A percentile compares a stretch with the other conserved stretches of the same genome.
Evolutionary conservation across 2,329 filamentous ascomycete species (phyloP).

Genomic region (Colletotrichum salicis): DNA sequence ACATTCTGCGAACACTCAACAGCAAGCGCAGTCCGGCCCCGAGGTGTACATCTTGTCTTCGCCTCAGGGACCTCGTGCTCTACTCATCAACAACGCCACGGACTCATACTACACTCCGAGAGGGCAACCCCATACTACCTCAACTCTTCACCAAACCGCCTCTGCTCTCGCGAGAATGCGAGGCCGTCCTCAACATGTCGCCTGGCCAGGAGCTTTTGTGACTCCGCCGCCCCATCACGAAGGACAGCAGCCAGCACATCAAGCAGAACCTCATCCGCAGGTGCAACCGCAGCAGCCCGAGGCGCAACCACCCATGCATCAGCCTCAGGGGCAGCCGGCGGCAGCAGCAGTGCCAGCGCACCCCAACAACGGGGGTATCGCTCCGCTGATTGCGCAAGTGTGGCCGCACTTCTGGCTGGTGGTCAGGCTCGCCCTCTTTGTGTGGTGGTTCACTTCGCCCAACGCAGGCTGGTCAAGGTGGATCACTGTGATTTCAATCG

Average conservation of each 20-base stretch:
- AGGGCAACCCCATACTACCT: slow-evolving; percentile 1
- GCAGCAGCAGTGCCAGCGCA: slow-evolving; percentile 44
- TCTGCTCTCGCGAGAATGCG: slow-evolving; percentile 23
- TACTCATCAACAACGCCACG: slow-evolving; percentile 63
- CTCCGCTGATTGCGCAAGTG: slow-evolving; percentile 54
- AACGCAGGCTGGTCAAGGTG: slow-evolving; percentile 69
- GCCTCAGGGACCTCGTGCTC: slow-evolving; percentile 66
- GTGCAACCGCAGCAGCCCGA: slow-evolving; percentile 40
- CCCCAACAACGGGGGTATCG: slow-evolving; percentile 52
- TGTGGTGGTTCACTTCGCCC: slow-evolving; percentile 73
- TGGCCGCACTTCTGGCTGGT: slow-evolving; percentile 73
- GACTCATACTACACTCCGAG: slow-evolving; percentile 64
- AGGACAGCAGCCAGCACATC: slow-evolving; percentile 23
- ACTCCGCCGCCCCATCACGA: slow-evolving; percentile 37
- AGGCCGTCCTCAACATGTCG: slow-evolving; percentile 26
- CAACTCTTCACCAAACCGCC: slow-evolving; percentile 22
- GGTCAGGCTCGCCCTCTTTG: slow-evolving; percentile 66
- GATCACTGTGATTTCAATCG: slow-evolving; percentile 64
- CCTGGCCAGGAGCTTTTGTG: slow-evolving; percentile 25
- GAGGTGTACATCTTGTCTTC: slow-evolving; percentile 72
- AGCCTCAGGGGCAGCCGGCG: slow-evolving; percentile 43
- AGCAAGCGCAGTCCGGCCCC: slow-evolving; percentile 45
- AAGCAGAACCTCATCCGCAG: slow-evolving; percentile 28
- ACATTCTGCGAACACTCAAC: slow-evolving; percentile 37
- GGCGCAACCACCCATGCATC: slow-evolving; percentile 42